Base-by-base conservation (phyloP, 768 basidiomycete genomes). In the Grammothele lineata region DNA sequence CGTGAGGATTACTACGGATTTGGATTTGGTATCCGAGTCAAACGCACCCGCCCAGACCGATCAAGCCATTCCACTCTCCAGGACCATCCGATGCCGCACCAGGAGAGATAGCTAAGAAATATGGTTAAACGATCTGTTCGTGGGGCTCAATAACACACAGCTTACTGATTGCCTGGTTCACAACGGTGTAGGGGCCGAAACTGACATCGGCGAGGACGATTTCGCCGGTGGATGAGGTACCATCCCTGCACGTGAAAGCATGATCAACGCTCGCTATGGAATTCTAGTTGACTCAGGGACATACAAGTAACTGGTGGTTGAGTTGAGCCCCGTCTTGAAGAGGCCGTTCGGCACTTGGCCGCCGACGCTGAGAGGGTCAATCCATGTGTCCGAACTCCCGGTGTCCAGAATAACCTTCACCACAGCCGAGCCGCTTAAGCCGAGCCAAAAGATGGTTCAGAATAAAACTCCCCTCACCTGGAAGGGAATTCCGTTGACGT, bases 141-240 rank as follows among this genome's bases (percentile, higher is more conserved):
- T 6, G 25, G 19, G 23, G 11, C 37, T 27, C n/a, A 24, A 30
- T 14, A 5, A 19, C n/a, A n/a, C n/a, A 14, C 10, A 14, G 23
- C 49, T 14, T 26, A 51, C 49, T 51, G 22, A 51, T 40, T 3
- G 49, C 49, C 39, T 51, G 49, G 23, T 45, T 45, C 26, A 37
- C n/a, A n/a, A 46, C 18, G 3, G 44, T 41, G 15, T 42, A 51
- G 1, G 43, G 25, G 3, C 44, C 49, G n/a, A 51, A 36, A 15
- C 19, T 41, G 19, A 51, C 33, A 12, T 51, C 27, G 14, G 49
- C 45, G 7, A 51, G 34, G 0, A 51, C 40, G 11, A 51, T 44
- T 11, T 43, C 33, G 1, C 49, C 49, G 10, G 43, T 40, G 7
- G 49, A 40, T 3, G 32, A 19, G 3, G 49, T 18, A 1, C 39